Base-by-base conservation (phyloP, 768 basidiomycete genomes). In the Auricularia heimuer region DNA sequence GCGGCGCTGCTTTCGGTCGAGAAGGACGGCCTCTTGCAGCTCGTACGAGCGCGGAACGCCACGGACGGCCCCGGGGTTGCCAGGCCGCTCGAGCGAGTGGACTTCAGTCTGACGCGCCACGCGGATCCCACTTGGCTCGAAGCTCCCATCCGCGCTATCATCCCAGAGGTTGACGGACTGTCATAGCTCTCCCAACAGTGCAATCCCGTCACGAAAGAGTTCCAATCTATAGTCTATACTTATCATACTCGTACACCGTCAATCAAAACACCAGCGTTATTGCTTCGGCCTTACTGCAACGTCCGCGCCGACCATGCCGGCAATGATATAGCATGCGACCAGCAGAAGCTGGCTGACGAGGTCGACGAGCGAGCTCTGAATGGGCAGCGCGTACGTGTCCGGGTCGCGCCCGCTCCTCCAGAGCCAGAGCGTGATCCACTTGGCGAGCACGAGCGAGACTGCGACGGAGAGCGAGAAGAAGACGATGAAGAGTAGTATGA, bases 321-420 rank as follows among this genome's bases (percentile, higher is more conserved):
- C 87, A 35, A 91, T 75, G 73, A 86, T 82, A 69, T 89, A 92
- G 72, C 88, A 89, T 0, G 83, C 69, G 1, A 92, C 92, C 8
- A 98, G 82, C 7, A 96, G 77, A 24, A 89, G 72, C 72, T 94
- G 90, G 16, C 92, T 92, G 37, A 90, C 75, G 62, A 96, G 83
- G 73, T 95, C 92, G 81, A 94, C 88, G 54, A 92, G 71, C 0
- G 94, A 91, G 11, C 91, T 93, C 68, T 96, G 94, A 34, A 96
- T 83, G 7, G 94, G 94, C n/a, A 98, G 77, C 1, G 93, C 93
- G 73, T 96, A 95, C 76, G 90, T 87, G 73, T 98, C 94, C 4
- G 94, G 94, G 73, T 98, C 94, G 34, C 85, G 79, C 11, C 83
- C 79, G 64, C 79, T 84, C 0, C 82, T 81, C 93, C 94, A 96